Base-by-base conservation (phyloP, 108 stramenopile genomes). In the Bacterosira constricta region DNA sequence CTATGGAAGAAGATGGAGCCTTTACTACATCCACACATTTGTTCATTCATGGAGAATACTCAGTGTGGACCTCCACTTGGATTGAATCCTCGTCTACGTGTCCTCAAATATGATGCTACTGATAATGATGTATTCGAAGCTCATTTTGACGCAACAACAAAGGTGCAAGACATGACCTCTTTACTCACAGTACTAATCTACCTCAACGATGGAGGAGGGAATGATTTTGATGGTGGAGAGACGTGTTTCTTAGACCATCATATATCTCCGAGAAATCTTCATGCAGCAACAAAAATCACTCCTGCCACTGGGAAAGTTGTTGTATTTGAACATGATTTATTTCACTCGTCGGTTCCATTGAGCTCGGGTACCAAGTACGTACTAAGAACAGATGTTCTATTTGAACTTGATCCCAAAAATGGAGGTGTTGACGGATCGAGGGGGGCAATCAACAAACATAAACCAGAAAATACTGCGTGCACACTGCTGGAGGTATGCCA, bases 111-210 rank as follows among this genome's bases (percentile, higher is more conserved):
- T 59, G 88, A 92, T 83, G 77, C 85, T 26, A 1, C 18, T 0
- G 91, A 92, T 57, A 49, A 82, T 30, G 91, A 92, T 73, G 66
- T 71, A 15, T 92, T 92, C 65, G 37, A 65, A 12, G 79, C 87
- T 9, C 91, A 92, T 53, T 92, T 86, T 63, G 91, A 92, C 78
- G 91, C 91, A 0, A 90, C 88, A 23, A 92, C 91, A 21, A 63
- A 47, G 15, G 71, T 86, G 0, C 36, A 18, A 18, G 65, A 66
- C 12, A 27, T 55, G 32, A 74, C 69, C 10, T 87, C 86, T 29
- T 63, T 75, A 1, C 34, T 92, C 10, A 92, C 91, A 0, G 87
- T 92, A 6, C 58, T 92, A 12, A 41, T 92, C 6, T 92, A 92
- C 64, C 71, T 92, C 20, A 92, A 90, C 62, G 59, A 79, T 71